Evolutionary conservation across 2,329 filamentous ascomycete species (phyloP), one percentile per base, ranked within the genome.

Genomic region (Fusarium decemcellulare): DNA sequence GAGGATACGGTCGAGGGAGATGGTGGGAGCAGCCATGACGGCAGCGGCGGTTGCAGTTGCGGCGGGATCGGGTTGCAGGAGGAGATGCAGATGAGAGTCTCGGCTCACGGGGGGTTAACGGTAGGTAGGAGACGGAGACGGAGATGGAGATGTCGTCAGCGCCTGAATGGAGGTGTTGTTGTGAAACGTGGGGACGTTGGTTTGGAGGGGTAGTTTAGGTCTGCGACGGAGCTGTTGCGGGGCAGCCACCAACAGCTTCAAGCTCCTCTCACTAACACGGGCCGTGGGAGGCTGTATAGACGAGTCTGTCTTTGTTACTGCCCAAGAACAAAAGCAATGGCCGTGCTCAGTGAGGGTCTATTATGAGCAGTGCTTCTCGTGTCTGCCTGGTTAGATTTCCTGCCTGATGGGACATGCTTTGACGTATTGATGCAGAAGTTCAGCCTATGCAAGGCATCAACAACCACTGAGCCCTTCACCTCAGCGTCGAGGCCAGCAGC

Each of bases 1-100:
- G 81, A 97, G 92, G 75, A 97, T 95, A 79, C 87, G 87, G 65
- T 89, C 84, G 73, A 90, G 81, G 47, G 82, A 82, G 74, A 91
- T 86, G 59, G 88, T 87, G 15, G 79, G 78, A 32, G 79, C 62
- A 50, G 79, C 73, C 80, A 81, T 81, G 65, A 51, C 57, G 57
- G 57, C 53, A 52, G 51, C 55, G 15, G 42, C 30, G 44, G 23
- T 32, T 32, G 37, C 27, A 23, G 23, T 23, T 23, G 23, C 23
- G 54, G 60, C 14, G 37, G 42, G 53, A 27, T 40, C 37, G 58
- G 36, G 18, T n/a, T 43, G 51, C 18, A 16, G 18, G 30, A 55
- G 42, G 27, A 48, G 23, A 57, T 47, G 46, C 42, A 46, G 42
- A 52, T 57, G n/a, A 39, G 50, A 43, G 53, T 30, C 48, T 50